Conservation (phyloP, 495 filamentous ascomycete species). For the Cryomyces antarcticus region DNA sequence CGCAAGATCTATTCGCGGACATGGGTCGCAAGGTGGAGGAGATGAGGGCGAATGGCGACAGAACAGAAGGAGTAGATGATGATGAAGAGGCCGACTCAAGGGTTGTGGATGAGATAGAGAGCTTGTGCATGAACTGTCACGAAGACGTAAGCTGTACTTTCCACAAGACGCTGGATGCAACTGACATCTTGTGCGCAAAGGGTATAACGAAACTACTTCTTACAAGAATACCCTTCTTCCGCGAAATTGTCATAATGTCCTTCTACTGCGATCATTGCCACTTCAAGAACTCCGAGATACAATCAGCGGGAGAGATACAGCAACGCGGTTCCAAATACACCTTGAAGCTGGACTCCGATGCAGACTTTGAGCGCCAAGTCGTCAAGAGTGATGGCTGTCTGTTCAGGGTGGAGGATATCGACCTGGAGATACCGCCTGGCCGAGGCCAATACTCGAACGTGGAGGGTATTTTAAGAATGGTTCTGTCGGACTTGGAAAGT, state of each 20-base stretch:
- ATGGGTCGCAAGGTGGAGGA: slow-evolving; percentile 25
- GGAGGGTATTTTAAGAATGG: slow-evolving; percentile 62
- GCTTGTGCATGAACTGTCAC: slow-evolving; percentile 71
- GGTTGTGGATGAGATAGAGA: slow-evolving; percentile 48
- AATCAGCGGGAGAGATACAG: slow-evolving; percentile 77
- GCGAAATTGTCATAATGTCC: slow-evolving; percentile 90
- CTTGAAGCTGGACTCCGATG: slow-evolving; percentile 42
- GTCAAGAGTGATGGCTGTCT: slow-evolving; percentile 75
- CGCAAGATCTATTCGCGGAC: slow-evolving; percentile 25
- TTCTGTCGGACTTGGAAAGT: slow-evolving; percentile 52
- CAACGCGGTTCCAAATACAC: slow-evolving; percentile 66
- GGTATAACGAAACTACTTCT: slow-evolving; percentile 72
- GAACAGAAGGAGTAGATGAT: slow-evolving; percentile 1
- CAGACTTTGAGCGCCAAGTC: slow-evolving; percentile 67
- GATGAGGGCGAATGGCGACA: slow-evolving; percentile 7
- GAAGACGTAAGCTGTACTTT: slow-evolving; percentile 44
- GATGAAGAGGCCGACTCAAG: slow-evolving; percentile 28
- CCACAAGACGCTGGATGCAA: neutral
- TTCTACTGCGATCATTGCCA: slow-evolving; percentile 80
- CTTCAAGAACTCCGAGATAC: slow-evolving; percentile 78
- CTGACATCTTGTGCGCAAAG: slow-evolving; percentile 28
- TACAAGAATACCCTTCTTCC: slow-evolving; percentile 85
- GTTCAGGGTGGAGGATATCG: slow-evolving; percentile 64
- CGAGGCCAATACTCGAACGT: slow-evolving; percentile 79
- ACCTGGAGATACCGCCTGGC: slow-evolving; percentile 78